Evolutionary conservation across 2,329 filamentous ascomycete genomes (phyloP), one percentile per base, ranked within the genome.

Genomic region (Fusarium denticulatum): DNA sequence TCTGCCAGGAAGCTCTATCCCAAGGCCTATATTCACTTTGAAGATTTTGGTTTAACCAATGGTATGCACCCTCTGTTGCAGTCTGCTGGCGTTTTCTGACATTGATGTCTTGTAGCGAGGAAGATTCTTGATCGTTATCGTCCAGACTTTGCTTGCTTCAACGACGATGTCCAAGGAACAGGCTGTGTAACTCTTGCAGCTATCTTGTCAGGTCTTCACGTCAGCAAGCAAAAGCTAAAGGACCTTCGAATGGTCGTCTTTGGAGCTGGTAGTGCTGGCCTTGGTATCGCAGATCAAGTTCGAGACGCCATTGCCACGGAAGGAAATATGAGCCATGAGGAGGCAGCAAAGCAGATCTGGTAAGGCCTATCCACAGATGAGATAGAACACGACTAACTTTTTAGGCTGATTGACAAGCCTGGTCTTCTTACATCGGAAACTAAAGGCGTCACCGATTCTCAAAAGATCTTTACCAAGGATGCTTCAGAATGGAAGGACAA

Each of bases 151-250:
- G 87, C 94, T 0, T 97, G 94, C 80, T 97, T 97, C 86, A 97
- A 97, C 77, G 95, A 97, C 66, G 94, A 97, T 80, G 91, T 97
- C 0, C 94, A 97, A 81, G 95, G 94, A 3, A 97, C 95, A 0
- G 95, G 94, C 0, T 96, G 93, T 67, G 94, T 97, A 2, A 96
- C 95, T 0, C 87, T 97, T 0, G 94, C 94, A 0, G 94, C 93
- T 3, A 91, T 97, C 71, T 90, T 94, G 85, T 90, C 94, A 1
- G 94, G 89, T 1, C 84, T 95, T 13, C 89, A 93, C 67, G 90
- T 96, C 13, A 90, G 87, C 68, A 86, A 90, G 6, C 83, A 91
- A 60, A 89, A 91, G 59, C 84, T 97, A 45, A 82, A 85, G 14
- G 93, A 97, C 66, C 82, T 93, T 20, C 88, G 91, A 36, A 86